These are phyloP conservation scores for sorghum (Sorghum bicolor) DNA, from an alignment of 176 grass and related monocot species.

Conservation along the genomic window DNA sequence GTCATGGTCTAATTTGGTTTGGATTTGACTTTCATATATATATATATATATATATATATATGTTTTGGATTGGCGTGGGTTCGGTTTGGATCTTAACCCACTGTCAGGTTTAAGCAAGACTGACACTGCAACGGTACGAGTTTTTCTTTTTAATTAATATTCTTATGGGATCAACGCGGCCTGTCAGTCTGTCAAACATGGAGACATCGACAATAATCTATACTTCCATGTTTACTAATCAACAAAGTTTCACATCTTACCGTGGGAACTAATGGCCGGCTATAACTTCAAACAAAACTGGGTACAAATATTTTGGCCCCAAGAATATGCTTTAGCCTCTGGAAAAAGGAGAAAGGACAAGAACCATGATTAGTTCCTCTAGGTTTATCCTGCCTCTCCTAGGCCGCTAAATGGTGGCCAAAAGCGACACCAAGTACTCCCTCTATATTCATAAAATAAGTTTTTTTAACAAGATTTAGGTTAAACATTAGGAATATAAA, in stretches of 20 bases:
- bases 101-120: too few relatives aligned
- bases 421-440: conserved; percentile 37
- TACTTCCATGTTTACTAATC: not conserved
- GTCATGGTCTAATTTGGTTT: too few relatives aligned
- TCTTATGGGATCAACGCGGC: not conserved
- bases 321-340: not conserved
- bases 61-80: too few relatives aligned
- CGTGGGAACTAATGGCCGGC: not conserved
- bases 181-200: not conserved
- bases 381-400: not conserved
- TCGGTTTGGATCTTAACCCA: too few relatives aligned
- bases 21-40: too few relatives aligned
- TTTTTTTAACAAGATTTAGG: too few relatives aligned
- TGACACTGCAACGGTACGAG: not conserved
- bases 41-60: too few relatives aligned
- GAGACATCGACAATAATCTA: not conserved
- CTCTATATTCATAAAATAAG: too few relatives aligned
- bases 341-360: conserved; percentile 4
- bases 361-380: conserved; percentile 16
- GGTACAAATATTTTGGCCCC: not conserved
- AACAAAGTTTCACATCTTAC: not conserved
- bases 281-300: not conserved
- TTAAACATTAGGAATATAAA: too few relatives aligned
- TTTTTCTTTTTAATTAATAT: not conserved
- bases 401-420: not conserved